Percentiles rank a stretch among this genome's conserved stretches.
Conservation (phyloP, 2,329 filamentous ascomycete genomes). For the Tolypocladium inflatum region DNA sequence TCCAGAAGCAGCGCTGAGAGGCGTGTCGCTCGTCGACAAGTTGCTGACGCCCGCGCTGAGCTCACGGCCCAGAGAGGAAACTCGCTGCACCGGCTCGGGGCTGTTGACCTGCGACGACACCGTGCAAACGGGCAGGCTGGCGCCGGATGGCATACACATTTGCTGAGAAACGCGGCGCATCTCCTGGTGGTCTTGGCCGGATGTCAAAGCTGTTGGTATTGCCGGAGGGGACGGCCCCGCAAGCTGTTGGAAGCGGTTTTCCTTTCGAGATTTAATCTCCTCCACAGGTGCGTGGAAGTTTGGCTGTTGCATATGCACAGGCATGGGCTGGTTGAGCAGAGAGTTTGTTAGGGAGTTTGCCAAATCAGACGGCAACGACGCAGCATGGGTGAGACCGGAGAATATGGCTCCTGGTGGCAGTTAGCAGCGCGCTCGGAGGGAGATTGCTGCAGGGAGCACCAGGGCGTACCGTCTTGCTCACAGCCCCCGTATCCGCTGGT, state of each 20-base stretch:
- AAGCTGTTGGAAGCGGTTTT: conserved; percentile 21
- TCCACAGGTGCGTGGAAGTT: conserved; percentile 19
- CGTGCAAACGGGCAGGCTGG: conserved; percentile 8
- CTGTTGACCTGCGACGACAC: conserved; percentile 7
- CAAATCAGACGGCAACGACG: conserved; percentile 21
- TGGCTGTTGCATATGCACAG: conserved; percentile 22
- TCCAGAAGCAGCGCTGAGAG: conserved; percentile 6
- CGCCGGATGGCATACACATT: conserved; percentile 17
- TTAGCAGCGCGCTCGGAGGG: neutral
- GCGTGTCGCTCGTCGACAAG: conserved; percentile 4
- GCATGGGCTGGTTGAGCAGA: conserved; percentile 36
- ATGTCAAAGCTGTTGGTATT: conserved; percentile 7
- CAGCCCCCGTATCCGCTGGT: conserved; percentile 6
- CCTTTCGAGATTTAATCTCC: conserved; percentile 35
- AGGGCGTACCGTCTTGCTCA: conserved; percentile 10
- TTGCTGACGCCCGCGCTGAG: conserved; percentile 1
- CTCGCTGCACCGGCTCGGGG: conserved; percentile 5
- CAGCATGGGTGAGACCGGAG: conserved; percentile 9
- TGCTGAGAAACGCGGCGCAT: conserved; percentile 32
- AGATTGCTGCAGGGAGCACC: neutral
- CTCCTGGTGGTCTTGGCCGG: conserved; percentile 17
- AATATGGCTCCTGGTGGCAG: conserved; percentile 7
- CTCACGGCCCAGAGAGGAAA: conserved; percentile 2
- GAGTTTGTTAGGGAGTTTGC: conserved; percentile 36
- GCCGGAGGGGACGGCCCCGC: conserved; percentile 6